A percentile compares a stretch with the other conserved stretches of the same genome.
Conservation (phyloP, 768 basidiomycete genomes). For the Tylopilus rubrobrunneus region DNA sequence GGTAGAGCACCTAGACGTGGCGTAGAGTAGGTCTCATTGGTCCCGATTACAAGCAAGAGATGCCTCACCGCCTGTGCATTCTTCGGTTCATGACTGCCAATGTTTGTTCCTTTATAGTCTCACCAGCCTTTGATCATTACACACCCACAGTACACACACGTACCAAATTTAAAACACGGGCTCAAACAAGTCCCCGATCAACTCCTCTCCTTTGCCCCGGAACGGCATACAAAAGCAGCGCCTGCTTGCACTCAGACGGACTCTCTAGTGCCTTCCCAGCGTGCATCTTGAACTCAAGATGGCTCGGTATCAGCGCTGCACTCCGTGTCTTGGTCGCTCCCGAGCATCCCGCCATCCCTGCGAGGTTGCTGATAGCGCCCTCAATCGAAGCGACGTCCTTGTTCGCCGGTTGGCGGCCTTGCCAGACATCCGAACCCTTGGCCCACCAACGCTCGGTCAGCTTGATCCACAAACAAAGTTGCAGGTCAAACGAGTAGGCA, state of each 20-base stretch:
- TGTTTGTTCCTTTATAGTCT: constrained; percentile 86
- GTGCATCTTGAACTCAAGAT: constrained; percentile 80
- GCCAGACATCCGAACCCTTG: constrained; percentile 80
- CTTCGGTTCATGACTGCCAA: constrained; percentile 74
- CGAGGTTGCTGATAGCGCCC: constrained; percentile 50
- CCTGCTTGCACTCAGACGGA: constrained; percentile 78
- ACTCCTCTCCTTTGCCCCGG: no score
- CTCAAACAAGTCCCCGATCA: no score
- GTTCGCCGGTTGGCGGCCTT: constrained; percentile 55
- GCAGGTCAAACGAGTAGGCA: constrained; percentile 73
- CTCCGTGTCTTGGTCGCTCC: constrained; percentile 72
- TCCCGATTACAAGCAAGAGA: background rate
- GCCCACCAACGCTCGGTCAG: constrained; percentile 84
- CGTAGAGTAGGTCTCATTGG: background rate
- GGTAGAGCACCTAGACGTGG: constrained; percentile 64
- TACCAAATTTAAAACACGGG: no score
- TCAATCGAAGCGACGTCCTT: constrained; percentile 54
- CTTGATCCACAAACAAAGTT: constrained; percentile 66
- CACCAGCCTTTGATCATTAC: no score
- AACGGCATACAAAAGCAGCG: constrained; percentile 71
- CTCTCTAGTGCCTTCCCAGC: constrained; percentile 75
- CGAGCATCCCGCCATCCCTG: constrained; percentile 35
- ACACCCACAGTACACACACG: no score
- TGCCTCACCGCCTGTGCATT: constrained; percentile 70
- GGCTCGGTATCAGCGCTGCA: constrained; percentile 78